These are phyloP conservation scores for Scutellaria barbata DNA, from an alignment of 257 asterid species.

Conservation along the genomic window DNA sequence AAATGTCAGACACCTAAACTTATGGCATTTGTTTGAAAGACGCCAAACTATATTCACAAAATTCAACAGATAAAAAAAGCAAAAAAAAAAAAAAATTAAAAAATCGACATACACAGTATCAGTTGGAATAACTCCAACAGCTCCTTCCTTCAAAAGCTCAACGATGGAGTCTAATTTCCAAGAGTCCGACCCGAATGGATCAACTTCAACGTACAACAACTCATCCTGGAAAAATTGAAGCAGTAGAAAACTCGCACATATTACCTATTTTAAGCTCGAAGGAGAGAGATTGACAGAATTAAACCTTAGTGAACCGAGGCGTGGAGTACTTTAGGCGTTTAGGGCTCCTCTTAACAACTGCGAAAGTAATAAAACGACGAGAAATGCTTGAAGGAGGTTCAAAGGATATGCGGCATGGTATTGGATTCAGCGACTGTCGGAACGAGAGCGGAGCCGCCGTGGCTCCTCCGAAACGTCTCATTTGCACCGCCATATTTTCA, in stretches of 20 bases:
- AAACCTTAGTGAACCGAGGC: constrained; percentile 82
- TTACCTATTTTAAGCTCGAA: neutral
- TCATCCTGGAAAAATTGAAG: constrained; percentile 50
- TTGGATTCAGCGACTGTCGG: constrained; percentile 45
- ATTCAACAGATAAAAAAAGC: neutral
- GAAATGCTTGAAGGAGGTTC: constrained; percentile 32
- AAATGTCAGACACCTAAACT: neutral
- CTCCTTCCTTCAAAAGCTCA: constrained; percentile 81
- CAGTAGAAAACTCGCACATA: constrained; percentile 18
- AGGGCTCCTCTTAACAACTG: constrained; percentile 78
- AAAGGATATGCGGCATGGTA: constrained; percentile 37
- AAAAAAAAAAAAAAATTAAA: neutral
- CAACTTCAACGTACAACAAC: constrained; percentile 73
- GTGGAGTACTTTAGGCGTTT: constrained; percentile 86
- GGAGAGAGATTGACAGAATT: neutral
- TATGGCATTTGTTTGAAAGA: constrained; percentile 4
- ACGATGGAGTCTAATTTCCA: constrained; percentile 89
- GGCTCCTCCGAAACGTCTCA: constrained; percentile 41
- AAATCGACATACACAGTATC: constrained; percentile 79
- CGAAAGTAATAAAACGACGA: constrained; percentile 51
- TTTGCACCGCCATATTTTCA: constrained; percentile 53
- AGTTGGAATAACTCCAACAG: constrained; percentile 97
- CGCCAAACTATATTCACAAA: neutral
- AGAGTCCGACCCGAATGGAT: constrained; percentile 74
- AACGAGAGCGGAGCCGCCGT: constrained; percentile 45